phyloP scores from a whole-genome alignment of 768 basidiomycete genomes.

The Calvatia gigantea region DNA sequence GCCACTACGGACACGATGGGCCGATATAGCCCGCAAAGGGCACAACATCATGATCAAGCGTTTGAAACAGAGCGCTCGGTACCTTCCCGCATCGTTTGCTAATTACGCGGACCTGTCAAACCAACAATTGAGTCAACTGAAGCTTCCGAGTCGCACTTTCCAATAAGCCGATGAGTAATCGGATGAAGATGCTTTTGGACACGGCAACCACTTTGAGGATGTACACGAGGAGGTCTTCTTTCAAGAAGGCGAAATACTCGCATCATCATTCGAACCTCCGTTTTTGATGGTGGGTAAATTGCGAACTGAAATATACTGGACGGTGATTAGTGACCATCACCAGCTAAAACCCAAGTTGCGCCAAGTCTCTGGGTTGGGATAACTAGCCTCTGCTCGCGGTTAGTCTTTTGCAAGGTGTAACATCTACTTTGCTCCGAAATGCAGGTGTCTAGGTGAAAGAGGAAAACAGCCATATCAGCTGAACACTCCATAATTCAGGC shows the following conservation, averaged over 20 bases:
- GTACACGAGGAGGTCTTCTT: neutral
- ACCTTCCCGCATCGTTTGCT: neutral
- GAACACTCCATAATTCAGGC: neutral
- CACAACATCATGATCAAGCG: neutral
- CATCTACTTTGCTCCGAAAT: neutral
- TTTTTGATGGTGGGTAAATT: constrained; percentile 7
- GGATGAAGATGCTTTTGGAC: neutral
- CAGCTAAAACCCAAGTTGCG: neutral
- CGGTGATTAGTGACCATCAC: neutral
- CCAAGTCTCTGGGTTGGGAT: no score
- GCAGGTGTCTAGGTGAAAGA: neutral
- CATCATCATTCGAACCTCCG: constrained; percentile 3
- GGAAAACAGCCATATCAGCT: neutral
- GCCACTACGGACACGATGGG: no score
- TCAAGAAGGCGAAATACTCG: constrained; percentile 7
- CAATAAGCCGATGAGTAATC: neutral
- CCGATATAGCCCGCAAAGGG: neutral
- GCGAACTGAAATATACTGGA: constrained; percentile 1
- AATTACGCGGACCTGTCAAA: neutral
- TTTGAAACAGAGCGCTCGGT: constrained; percentile 7
- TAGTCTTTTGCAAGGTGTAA: neutral
- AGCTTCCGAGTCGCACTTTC: constrained; percentile 3
- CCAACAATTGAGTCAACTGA: constrained; percentile 1
- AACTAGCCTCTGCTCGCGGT: no score
- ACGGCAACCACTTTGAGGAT: neutral